Evolutionary conservation across 2,329 filamentous ascomycete species (phyloP).

Genomic region (Aspergillus neotritici): DNA sequence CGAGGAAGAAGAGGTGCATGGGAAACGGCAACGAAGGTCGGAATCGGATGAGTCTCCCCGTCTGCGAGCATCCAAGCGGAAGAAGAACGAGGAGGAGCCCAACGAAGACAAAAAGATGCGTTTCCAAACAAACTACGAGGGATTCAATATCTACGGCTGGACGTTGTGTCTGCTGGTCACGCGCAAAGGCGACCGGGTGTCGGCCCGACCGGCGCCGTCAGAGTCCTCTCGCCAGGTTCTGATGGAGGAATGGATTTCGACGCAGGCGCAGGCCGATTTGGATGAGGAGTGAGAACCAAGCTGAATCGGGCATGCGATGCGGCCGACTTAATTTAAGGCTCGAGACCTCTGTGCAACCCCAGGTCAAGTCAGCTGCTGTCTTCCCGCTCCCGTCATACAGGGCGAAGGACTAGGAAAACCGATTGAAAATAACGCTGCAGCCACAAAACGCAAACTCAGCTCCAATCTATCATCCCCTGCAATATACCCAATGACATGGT

Average conservation of each 20-base stretch:
- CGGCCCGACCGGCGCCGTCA: constrained; percentile 27
- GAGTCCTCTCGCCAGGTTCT: constrained; percentile 55
- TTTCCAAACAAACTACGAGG: constrained; percentile 84
- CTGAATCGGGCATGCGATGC: no score
- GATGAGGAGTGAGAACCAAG: constrained; percentile 29
- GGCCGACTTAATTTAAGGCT: background rate
- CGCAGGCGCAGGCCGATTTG: constrained; percentile 50
- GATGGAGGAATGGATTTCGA: constrained; percentile 85
- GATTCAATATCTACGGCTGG: constrained; percentile 91
- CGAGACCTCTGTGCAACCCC: background rate
- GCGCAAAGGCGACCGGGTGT: constrained; percentile 53
- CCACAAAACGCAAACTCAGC: no score
- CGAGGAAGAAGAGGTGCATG: constrained; percentile 1
- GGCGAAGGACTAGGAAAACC: no score
- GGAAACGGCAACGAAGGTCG: constrained; percentile 11
- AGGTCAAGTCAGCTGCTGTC: background rate
- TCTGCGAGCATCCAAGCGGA: constrained; percentile 21
- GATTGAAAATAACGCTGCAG: no score
- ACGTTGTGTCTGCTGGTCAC: constrained; percentile 87
- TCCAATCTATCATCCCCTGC: no score
- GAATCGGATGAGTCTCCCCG: constrained; percentile 12
- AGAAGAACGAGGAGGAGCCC: constrained; percentile 31
- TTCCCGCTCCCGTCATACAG: background rate
- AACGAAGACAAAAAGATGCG: constrained; percentile 82
- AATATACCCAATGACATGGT: no score